phyloP scores from a whole-genome alignment of 2,329 filamentous ascomycete genomes.

The Aspergillus aculeatus region DNA sequence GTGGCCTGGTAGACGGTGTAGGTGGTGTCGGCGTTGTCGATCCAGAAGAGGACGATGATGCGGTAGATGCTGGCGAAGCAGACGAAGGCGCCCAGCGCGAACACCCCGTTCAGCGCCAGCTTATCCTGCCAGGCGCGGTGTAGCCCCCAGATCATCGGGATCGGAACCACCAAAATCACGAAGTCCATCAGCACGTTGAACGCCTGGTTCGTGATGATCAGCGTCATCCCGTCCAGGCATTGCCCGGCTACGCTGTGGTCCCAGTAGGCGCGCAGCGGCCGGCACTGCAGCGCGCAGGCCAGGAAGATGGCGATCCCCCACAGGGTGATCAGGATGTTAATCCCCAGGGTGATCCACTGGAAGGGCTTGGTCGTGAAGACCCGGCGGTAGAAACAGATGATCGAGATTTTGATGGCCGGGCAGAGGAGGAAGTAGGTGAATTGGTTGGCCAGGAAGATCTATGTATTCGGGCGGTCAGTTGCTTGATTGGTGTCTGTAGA shows the following conservation, averaged over 20 bases:
- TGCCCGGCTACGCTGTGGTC: conserved; percentile 26
- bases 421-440: conserved; percentile 37
- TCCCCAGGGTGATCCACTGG: conserved; percentile 24
- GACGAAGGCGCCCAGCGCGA: conserved; percentile 34
- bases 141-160: conserved; percentile 38
- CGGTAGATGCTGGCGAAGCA: conserved; percentile 39
- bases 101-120: conserved; percentile 34
- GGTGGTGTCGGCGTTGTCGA: conserved; percentile 28
- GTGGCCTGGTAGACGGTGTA: conserved; percentile 36
- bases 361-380: conserved; percentile 32
- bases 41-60: conserved; percentile 37
- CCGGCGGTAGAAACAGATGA: conserved; percentile 37
- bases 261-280: conserved; percentile 32
- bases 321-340: conserved; percentile 29
- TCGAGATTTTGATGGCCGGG: conserved; percentile 34
- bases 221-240: conserved; percentile 28
- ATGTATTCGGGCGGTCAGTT: background rate
- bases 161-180: conserved; percentile 29
- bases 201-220: conserved; percentile 36
- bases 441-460: conserved; percentile 38
- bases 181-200: conserved; percentile 37
- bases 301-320: conserved; percentile 33
- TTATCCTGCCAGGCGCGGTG: conserved; percentile 37
- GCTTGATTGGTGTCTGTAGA: background rate
- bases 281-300: conserved; percentile 34